Evolutionary conservation across 345 rosid species (phyloP).

Genomic region (Brassica cretica): DNA sequence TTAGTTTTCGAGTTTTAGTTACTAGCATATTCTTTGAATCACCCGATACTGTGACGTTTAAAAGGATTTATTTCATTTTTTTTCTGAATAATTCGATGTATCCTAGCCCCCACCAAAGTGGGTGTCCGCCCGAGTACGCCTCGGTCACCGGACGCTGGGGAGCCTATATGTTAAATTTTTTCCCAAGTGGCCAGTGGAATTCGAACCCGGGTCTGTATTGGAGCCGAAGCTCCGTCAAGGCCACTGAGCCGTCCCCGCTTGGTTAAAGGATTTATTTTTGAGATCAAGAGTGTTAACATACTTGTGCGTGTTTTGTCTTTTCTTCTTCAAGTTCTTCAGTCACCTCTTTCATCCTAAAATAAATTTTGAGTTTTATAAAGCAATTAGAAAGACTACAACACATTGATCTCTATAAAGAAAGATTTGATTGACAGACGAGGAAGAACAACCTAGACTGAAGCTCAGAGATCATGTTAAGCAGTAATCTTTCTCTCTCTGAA

Average conservation of each 20-base stretch:
- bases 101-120: no score
- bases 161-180: no score
- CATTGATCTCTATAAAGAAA: not conserved
- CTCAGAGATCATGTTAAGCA: slow-evolving; percentile 70
- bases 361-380: not conserved
- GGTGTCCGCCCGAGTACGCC: no score
- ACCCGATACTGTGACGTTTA: not conserved
- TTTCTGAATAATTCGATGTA: no score
- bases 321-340: slow-evolving; percentile 69
- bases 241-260: no score
- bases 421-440: slow-evolving; percentile 9
- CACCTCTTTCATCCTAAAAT: slow-evolving; percentile 62
- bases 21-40: not conserved
- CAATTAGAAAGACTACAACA: slow-evolving; percentile 17
- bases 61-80: not conserved
- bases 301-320: slow-evolving; percentile 63
- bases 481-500: slow-evolving; percentile 71
- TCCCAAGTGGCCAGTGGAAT: no score
- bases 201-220: no score
- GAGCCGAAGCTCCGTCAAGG: no score
- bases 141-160: no score
- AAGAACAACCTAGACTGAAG: slow-evolving; percentile 70
- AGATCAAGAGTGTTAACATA: slow-evolving; percentile 42
- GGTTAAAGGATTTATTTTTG: not conserved
- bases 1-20: not conserved